Base-by-base conservation (phyloP, 305 asterid genomes). In the Fraxinus platypoda region DNA sequence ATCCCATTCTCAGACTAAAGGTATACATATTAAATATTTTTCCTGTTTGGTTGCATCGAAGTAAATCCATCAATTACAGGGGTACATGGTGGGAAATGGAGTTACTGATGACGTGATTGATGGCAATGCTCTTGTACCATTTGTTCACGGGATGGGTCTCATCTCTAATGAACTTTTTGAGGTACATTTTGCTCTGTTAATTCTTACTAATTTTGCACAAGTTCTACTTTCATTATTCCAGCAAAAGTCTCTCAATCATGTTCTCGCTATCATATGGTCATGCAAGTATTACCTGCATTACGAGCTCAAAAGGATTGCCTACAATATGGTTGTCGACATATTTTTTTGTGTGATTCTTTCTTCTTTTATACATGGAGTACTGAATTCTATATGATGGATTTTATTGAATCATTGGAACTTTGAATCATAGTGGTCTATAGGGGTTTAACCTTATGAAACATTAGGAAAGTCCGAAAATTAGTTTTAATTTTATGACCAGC, bases 1-100 rank as follows among this genome's bases (percentile, higher is more conserved):
- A 86, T 83, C 99, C 99, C 34, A 72, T 78, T 64, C 81, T 95
- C 86, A 94, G 93, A 88, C 87, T 95, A 79, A 93, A 95, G 99
- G 99, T 93, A 89, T 79, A 26, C 70, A 72, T 80, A 19, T 33
- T 66, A 35, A 41, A 33, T 78, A 3, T 81, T 77, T 81, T 26
- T 70, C 12, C 26, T 76, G 75, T 75, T 71, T 80, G 75, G 72
- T 25, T 64, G 62, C 30, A 57, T 71, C 52, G 35, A 83, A 75
- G 13, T 84, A 52, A 87, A 19, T 79, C 85, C 30, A 52, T 81
- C 76, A 38, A 80, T 54, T 91, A 85, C 95, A 95, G 99, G 99
- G 99, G 78, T 96, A 96, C 88, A 89, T 94, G 94, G 98, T 96
- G 80, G 99, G 99, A 83, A 96, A 96, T 88, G 99, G 99, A 81